These are phyloP conservation scores for Plasmodium coatneyi DNA, from an alignment of 169 alveolate species.

Conservation along the genomic window DNA sequence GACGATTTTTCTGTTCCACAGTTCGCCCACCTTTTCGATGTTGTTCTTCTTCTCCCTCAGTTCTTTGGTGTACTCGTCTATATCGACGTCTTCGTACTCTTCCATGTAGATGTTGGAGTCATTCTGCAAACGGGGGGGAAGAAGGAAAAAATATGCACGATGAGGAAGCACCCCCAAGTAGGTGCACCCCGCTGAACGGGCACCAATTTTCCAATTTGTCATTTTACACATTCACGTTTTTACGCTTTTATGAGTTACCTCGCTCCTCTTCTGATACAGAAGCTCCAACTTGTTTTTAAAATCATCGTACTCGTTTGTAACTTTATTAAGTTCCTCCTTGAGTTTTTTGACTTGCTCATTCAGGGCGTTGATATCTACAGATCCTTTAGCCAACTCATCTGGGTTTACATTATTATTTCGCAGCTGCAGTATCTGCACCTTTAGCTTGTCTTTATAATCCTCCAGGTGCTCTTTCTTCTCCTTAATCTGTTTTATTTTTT, in stretches of 20 bases:
- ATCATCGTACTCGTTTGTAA: constrained; percentile 68
- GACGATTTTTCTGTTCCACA: neutral
- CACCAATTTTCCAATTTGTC: neutral
- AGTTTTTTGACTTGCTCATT: constrained; percentile 70
- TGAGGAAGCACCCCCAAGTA: neutral
- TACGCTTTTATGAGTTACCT: constrained; percentile 3
- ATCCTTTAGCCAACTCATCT: constrained; percentile 24
- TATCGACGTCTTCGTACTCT: constrained; percentile 65
- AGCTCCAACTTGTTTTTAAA: constrained; percentile 66
- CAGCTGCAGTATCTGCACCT: constrained; percentile 61
- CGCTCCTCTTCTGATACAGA: constrained; percentile 68
- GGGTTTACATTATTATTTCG: constrained; percentile 62
- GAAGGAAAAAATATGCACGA: neutral
- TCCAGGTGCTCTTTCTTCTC: constrained; percentile 53
- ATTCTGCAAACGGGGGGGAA: neutral
- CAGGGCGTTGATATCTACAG: constrained; percentile 34
- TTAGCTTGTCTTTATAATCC: constrained; percentile 49
- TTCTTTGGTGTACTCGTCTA: constrained; percentile 56
- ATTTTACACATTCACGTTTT: too few relatives aligned
- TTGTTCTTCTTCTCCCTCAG: constrained; percentile 24
- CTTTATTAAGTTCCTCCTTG: constrained; percentile 50
- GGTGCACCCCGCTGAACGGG: neutral
- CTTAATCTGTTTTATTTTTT: constrained; percentile 37
- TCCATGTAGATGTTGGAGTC: constrained; percentile 69
- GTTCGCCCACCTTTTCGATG: constrained; percentile 14